Evolutionary conservation across 768 basidiomycete genomes (phyloP).

Genomic region (Gymnopilus junonius): DNA sequence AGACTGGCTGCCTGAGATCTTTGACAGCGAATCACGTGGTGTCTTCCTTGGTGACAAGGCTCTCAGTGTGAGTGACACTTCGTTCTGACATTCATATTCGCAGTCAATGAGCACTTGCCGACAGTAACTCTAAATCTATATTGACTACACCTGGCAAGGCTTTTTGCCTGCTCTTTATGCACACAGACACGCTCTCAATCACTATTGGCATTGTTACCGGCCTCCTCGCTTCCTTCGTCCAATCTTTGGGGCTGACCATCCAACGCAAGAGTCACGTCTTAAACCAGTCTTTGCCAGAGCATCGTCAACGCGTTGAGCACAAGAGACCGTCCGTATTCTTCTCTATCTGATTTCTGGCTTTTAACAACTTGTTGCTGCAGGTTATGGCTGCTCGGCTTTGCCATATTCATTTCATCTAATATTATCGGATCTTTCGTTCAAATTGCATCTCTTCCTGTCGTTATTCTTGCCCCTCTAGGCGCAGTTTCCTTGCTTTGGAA

Average conservation of each 20-base stretch:
- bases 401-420: conserved; percentile 88
- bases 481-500: conserved; percentile 95
- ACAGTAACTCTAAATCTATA: neutral
- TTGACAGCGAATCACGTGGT: no score
- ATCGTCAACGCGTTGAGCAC: conserved; percentile 69
- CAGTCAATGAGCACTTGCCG: conserved; percentile 16
- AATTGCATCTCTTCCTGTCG: conserved; percentile 92
- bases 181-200: conserved; percentile 44
- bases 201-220: conserved; percentile 62
- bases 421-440: conserved; percentile 88
- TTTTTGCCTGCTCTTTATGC: conserved; percentile 17
- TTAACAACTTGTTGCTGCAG: conserved; percentile 37
- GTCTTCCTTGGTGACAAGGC: no score
- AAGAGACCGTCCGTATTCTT: conserved; percentile 69
- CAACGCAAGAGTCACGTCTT: conserved; percentile 93
- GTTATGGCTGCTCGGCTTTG: conserved; percentile 87
- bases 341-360: neutral
- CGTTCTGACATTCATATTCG: neutral
- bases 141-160: conserved; percentile 4
- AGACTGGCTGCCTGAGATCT: no score
- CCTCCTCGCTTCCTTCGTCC: conserved; percentile 84
- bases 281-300: conserved; percentile 72
- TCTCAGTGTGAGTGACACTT: no score
- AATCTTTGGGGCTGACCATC: conserved; percentile 88
- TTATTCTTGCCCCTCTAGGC: conserved; percentile 92